Evolutionary conservation across 768 basidiomycete genomes (phyloP).

Genomic region (Pilatotrama ljubarskyi): DNA sequence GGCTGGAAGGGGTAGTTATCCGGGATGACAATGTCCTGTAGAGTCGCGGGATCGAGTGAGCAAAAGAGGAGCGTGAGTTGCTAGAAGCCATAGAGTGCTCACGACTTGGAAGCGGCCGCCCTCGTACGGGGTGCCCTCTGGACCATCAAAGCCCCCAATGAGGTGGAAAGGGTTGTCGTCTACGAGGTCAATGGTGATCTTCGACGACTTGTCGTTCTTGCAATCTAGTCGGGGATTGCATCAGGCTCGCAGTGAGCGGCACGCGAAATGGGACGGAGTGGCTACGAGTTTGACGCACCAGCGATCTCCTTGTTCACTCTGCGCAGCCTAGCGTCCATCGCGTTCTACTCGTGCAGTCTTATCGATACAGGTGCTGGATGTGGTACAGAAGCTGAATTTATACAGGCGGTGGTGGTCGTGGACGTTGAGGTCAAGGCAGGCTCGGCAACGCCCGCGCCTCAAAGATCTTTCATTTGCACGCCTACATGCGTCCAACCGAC

Average conservation of each 20-base stretch:
- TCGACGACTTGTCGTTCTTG: slow-evolving; percentile 91
- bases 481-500: too few relatives aligned
- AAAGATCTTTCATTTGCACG: too few relatives aligned
- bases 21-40: slow-evolving; percentile 88
- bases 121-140: slow-evolving; percentile 90
- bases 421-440: not conserved
- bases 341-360: not conserved
- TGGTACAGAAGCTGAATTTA: not conserved
- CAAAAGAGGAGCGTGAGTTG: not conserved
- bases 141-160: slow-evolving; percentile 88
- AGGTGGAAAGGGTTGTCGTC: slow-evolving; percentile 92
- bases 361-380: slow-evolving; percentile 3
- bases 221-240: slow-evolving; percentile 61
- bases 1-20: slow-evolving; percentile 92
- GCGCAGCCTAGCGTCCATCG: slow-evolving; percentile 85
- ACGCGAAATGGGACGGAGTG: not conserved
- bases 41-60: slow-evolving; percentile 9
- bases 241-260: not conserved
- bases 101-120: slow-evolving; percentile 93
- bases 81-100: slow-evolving; percentile 35
- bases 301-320: slow-evolving; percentile 94
- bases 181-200: slow-evolving; percentile 82
- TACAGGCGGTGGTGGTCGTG: slow-evolving; percentile 11
- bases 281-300: slow-evolving; percentile 45
- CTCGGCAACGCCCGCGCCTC: slow-evolving; percentile 1